These are phyloP conservation scores for Pyronema domesticum DNA, from an alignment of 495 filamentous ascomycete genomes.

Conservation along the genomic window DNA sequence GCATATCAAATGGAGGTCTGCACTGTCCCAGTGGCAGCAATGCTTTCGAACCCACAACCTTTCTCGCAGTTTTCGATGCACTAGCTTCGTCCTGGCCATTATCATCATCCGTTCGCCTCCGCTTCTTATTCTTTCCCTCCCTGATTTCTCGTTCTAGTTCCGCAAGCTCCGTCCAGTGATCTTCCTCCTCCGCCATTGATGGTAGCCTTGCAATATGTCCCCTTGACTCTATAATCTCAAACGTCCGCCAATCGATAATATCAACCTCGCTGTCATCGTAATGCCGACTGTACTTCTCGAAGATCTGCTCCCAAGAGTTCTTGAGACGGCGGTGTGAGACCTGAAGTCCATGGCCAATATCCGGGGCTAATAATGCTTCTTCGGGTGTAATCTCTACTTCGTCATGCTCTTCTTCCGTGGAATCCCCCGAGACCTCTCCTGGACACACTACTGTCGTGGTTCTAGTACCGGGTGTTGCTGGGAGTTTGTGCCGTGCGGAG, in stretches of 20 bases:
- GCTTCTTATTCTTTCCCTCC: constrained; percentile 1
- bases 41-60: too few species aligned
- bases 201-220: not conserved
- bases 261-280: constrained; percentile 68
- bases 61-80: too few species aligned
- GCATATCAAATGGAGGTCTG: too few species aligned
- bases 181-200: not conserved
- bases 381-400: not conserved
- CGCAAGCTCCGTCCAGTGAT: not conserved
- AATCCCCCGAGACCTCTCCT: not conserved
- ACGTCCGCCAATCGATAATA: constrained; percentile 40
- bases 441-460: not conserved
- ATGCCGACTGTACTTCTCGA: constrained; percentile 69
- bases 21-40: too few species aligned
- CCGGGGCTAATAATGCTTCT: not conserved
- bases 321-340: constrained; percentile 39
- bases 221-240: not conserved
- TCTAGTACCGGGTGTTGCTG: not conserved
- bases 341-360: constrained; percentile 9
- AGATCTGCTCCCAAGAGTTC: constrained; percentile 67
- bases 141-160: not conserved
- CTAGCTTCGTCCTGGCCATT: not conserved
- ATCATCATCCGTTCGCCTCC: not conserved
- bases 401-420: not conserved
- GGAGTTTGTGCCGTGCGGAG: not conserved